These are phyloP conservation scores for Globisporangium radiosum DNA, from an alignment of 352 stramenopile genomes.

Conservation along the genomic window DNA sequence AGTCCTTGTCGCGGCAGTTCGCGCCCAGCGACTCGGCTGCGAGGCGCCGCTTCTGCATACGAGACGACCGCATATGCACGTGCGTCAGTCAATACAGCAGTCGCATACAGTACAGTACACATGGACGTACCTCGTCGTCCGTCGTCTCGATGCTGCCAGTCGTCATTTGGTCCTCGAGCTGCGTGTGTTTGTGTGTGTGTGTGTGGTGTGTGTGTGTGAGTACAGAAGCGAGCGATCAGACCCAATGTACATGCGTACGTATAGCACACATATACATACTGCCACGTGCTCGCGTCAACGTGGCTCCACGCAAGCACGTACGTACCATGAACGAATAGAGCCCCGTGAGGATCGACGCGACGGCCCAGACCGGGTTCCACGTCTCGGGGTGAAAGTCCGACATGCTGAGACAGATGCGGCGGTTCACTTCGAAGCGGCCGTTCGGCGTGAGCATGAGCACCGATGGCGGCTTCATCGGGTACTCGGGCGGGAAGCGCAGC, in stretches of 20 bases:
- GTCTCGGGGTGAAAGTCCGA: conserved; percentile 93
- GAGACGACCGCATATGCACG: background rate
- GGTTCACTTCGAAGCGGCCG: conserved; percentile 91
- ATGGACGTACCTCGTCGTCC: conserved; percentile 44
- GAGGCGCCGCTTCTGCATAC: conserved; percentile 59
- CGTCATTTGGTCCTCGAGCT: conserved; percentile 76
- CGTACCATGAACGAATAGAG: conserved; percentile 92
- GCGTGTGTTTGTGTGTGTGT: background rate
- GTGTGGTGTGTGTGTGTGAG: too few species aligned
- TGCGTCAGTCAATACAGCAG: background rate
- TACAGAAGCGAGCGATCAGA: background rate
- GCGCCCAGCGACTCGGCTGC: conserved; percentile 56
- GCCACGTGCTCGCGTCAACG: background rate
- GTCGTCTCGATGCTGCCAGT: conserved; percentile 81
- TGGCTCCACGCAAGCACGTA: conserved; percentile 10
- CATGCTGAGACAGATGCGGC: conserved; percentile 92
- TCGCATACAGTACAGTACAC: background rate
- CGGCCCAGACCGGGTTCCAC: conserved; percentile 95
- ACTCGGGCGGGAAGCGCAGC: conserved; percentile 90
- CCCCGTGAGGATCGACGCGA: conserved; percentile 92
- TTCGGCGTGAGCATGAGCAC: conserved; percentile 94
- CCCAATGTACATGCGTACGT: too few species aligned
- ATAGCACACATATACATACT: background rate
- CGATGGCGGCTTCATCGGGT: conserved; percentile 91
- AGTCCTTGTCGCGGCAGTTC: conserved; percentile 83